These are phyloP conservation scores for Mycosphaerelloides madeirae DNA, from an alignment of 2,329 filamentous ascomycete genomes.

Conservation along the genomic window DNA sequence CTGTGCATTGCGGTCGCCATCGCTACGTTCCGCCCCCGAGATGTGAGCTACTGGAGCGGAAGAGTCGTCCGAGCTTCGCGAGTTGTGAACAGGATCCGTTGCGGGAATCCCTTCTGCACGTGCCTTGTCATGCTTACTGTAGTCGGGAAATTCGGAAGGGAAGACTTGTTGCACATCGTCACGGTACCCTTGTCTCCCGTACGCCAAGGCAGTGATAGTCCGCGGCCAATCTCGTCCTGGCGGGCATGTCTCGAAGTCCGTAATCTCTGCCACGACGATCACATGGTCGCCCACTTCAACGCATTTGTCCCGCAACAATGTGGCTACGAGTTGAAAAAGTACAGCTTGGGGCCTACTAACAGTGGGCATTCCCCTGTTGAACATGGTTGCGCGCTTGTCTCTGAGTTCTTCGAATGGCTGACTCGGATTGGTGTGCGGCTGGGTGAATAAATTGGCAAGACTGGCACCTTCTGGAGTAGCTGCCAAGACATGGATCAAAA, in stretches of 20 bases:
- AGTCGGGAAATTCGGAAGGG: neutral
- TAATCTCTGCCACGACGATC: slow-evolving; percentile 43
- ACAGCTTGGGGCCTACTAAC: slow-evolving; percentile 17
- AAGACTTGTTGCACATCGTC: slow-evolving; percentile 11
- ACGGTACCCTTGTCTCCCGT: slow-evolving; percentile 20
- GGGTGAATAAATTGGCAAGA: slow-evolving; percentile 32
- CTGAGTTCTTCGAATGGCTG: slow-evolving; percentile 19
- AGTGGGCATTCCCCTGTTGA: too few species aligned
- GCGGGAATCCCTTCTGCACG: too few species aligned
- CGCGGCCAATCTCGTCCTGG: neutral
- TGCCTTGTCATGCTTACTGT: too few species aligned
- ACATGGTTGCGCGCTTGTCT: slow-evolving; percentile 1
- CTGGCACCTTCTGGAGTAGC: slow-evolving; percentile 28
- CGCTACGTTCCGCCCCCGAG: too few species aligned
- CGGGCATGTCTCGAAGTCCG: neutral
- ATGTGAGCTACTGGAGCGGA: too few species aligned
- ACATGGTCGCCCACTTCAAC: slow-evolving; percentile 45
- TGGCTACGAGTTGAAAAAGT: slow-evolving; percentile 32
- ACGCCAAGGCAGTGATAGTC: slow-evolving; percentile 13
- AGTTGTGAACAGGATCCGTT: too few species aligned
- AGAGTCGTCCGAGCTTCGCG: too few species aligned
- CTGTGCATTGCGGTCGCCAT: too few species aligned
- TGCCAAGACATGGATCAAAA: slow-evolving; percentile 50
- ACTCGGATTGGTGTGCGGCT: slow-evolving; percentile 18
- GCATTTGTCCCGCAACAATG: slow-evolving; percentile 34